phyloP scores from a whole-genome alignment of 2,329 filamentous ascomycete genomes.

The Fusarium praegraminearum region DNA sequence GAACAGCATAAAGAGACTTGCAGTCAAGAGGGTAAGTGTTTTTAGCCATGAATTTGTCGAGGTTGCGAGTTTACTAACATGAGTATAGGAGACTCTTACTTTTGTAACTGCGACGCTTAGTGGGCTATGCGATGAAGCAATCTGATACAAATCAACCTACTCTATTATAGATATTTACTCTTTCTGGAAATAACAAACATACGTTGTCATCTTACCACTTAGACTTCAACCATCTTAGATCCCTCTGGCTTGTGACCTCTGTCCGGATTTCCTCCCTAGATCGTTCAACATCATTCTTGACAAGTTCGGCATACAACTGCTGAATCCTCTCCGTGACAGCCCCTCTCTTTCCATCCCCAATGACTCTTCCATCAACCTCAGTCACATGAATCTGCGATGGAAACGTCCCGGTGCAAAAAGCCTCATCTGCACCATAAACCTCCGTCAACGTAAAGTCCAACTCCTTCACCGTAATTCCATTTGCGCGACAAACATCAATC shows the following conservation, averaged over 20 bases:
- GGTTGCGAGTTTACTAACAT: neutral
- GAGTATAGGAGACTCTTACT: neutral
- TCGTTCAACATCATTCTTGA: neutral
- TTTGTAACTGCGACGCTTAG: neutral
- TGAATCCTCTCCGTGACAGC: neutral
- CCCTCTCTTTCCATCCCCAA: neutral
- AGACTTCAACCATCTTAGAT: slow-evolving; percentile 5
- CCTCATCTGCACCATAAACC: slow-evolving; percentile 4
- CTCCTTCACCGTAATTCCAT: fast-evolving
- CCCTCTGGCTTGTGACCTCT: neutral
- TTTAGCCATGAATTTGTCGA: fast-evolving
- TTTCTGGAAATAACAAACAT: no score
- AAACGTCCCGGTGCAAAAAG: neutral
- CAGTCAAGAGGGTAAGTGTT: neutral
- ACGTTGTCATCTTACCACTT: neutral
- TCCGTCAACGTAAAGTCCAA: neutral
- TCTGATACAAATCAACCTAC: fast-evolving
- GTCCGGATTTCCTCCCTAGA: neutral
- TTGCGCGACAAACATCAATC: neutral
- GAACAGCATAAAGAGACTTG: neutral
- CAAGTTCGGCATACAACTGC: neutral
- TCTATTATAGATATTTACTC: neutral
- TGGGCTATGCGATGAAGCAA: neutral
- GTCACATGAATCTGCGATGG: slow-evolving; percentile 19
- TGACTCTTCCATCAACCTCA: neutral